A percentile compares a stretch with the other conserved stretches of the same genome.
phyloP scores from a whole-genome alignment of 2,329 filamentous ascomycete genomes.

The Ambrosiella cleistominuta region DNA sequence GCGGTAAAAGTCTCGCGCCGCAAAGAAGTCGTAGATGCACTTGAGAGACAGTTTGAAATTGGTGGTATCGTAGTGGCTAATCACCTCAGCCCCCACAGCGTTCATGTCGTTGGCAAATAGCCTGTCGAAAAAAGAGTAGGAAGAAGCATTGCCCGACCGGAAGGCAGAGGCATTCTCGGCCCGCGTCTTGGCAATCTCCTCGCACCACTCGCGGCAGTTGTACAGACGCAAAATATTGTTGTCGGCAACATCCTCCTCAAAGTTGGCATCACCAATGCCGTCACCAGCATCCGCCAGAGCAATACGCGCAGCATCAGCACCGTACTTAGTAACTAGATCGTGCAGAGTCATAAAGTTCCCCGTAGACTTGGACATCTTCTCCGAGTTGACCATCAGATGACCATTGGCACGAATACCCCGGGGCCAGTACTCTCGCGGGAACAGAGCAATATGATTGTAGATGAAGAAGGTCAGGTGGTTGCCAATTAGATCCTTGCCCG shows the following conservation, averaged over 20 bases:
- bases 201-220: constrained; percentile 54
- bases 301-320: constrained; percentile 80
- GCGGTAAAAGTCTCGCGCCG: constrained; percentile 77
- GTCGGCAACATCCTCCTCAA: constrained; percentile 89
- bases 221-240: constrained; percentile 75
- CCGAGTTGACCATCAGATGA: constrained; percentile 82
- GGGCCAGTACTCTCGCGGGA: constrained; percentile 79
- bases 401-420: constrained; percentile 74
- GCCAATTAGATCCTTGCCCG: constrained; percentile 81
- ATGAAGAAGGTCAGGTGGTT: constrained; percentile 94
- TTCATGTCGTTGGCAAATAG: constrained; percentile 93
- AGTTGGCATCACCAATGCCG: constrained; percentile 88
- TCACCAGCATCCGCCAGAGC: constrained; percentile 90
- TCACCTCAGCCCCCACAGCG: constrained; percentile 58
- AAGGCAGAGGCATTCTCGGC: constrained; percentile 31
- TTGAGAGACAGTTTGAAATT: constrained; percentile 46
- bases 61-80: constrained; percentile 59
- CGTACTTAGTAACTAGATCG: constrained; percentile 78
- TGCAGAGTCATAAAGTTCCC: constrained; percentile 91
- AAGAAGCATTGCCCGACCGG: constrained; percentile 45
- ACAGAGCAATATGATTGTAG: constrained; percentile 83
- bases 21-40: constrained; percentile 79
- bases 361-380: constrained; percentile 97
- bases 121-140: constrained; percentile 65
- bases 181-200: constrained; percentile 61